Percentiles rank a stretch among this genome's conserved stretches.
phyloP scores from a whole-genome alignment of 2,329 filamentous ascomycete genomes.

The Hawksworthiomyces lignivorus region DNA sequence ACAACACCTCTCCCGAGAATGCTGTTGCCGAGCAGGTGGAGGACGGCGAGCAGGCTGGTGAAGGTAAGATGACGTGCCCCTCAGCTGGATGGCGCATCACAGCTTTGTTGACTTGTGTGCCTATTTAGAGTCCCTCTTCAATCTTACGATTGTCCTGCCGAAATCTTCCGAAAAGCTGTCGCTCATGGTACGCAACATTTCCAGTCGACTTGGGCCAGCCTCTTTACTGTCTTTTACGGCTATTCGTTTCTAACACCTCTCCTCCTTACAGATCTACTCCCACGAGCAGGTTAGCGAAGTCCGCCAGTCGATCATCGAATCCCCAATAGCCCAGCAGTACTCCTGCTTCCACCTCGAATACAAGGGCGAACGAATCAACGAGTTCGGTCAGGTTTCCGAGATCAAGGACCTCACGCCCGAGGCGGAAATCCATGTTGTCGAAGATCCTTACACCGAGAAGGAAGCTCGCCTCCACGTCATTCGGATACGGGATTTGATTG shows the following conservation, averaged over 20 bases:
- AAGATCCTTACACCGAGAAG: constrained; percentile 97
- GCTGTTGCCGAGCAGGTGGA: constrained; percentile 14
- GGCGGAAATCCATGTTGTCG: constrained; percentile 72
- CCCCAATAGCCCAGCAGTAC: constrained; percentile 89
- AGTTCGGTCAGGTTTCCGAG: constrained; percentile 87
- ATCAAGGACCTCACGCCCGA: constrained; percentile 70
- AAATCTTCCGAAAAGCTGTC: constrained; percentile 72
- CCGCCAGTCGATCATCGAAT: constrained; percentile 90
- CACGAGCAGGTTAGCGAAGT: constrained; percentile 98
- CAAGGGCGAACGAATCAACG: constrained; percentile 82
- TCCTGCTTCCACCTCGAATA: constrained; percentile 98
- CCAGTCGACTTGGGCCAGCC: not conserved
- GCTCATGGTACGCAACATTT: constrained; percentile 64
- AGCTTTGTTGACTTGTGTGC: not conserved
- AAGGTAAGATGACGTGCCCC: constrained; percentile 20
- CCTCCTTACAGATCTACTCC: constrained; percentile 60
- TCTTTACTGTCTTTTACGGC: not conserved
- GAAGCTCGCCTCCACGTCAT: constrained; percentile 93
- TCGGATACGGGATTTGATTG: constrained; percentile 84
- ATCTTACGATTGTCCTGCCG: constrained; percentile 71
- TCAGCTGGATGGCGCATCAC: too few relatives aligned
- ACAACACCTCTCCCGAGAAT: constrained; percentile 9
- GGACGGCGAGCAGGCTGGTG: constrained; percentile 21
- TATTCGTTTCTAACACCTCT: not conserved
- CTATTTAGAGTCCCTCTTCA: constrained; percentile 40